Conservation (phyloP, 108 stramenopile species). For the Aurantiochytrium sp. region DNA sequence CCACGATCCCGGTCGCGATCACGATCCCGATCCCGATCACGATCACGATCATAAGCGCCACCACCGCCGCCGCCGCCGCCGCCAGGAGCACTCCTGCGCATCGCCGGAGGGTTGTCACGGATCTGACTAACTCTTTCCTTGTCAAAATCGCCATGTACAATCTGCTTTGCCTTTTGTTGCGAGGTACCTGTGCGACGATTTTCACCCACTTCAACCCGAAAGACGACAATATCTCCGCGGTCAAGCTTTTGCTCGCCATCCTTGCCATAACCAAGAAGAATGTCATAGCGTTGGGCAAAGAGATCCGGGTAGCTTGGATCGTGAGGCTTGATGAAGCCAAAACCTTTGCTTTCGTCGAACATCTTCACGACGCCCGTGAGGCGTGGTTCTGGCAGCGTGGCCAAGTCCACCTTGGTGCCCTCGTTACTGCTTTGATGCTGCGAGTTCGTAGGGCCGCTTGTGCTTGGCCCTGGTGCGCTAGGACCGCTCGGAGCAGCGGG, state of each 20-base stretch:
- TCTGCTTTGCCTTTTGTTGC: background rate
- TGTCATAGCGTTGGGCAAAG: background rate
- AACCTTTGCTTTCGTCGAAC: background rate
- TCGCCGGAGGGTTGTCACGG: background rate
- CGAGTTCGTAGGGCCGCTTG: too few species aligned
- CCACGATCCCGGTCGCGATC: too few species aligned
- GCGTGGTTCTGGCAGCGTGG: background rate
- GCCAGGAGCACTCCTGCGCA: too few species aligned
- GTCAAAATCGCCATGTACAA: background rate
- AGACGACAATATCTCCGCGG: background rate
- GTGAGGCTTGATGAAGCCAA: background rate
- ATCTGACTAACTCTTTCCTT: background rate
- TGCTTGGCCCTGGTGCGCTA: too few species aligned
- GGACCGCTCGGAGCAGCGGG: background rate
- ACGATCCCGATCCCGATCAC: too few species aligned
- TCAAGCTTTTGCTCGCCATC: background rate
- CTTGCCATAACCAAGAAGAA: background rate
- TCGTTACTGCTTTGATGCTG: too few species aligned
- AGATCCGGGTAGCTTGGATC: background rate
- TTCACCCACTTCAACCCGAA: background rate
- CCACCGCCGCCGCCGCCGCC: too few species aligned
- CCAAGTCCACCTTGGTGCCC: background rate
- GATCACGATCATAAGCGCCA: too few species aligned
- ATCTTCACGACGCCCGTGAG: conserved; percentile 6
- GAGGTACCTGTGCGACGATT: background rate